Base-by-base conservation (phyloP, 768 basidiomycete genomes). In the Kwoniella sp. region DNA sequence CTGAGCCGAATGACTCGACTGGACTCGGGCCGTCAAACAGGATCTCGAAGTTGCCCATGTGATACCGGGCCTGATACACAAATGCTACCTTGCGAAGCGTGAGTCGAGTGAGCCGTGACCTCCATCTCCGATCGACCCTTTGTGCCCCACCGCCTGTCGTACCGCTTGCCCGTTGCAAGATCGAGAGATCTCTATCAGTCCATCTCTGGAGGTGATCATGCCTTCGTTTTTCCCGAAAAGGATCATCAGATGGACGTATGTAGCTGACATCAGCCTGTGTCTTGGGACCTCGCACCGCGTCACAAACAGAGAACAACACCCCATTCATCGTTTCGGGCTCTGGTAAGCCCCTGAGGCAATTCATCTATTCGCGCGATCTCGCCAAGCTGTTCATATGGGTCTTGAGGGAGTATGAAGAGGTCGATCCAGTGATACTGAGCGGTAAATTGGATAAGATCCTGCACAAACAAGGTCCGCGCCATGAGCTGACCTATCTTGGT, bases 341-440 rank as follows among this genome's bases (percentile, higher is more conserved):
- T 0, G 94, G 94, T 34, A 92, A 89, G 71, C 94, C 94, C 7
- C 85, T 96, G 37, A 87, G 94, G n/a, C 94, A 97, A 80, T 97
- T 97, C 80, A 94, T 96, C 81, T 97, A 93, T 83, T 96, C 94
- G n/a, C 84, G 87, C 55, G 93, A 98, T 82, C 88, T 97, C 55
- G 94, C 93, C 50, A 95, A 92, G 81, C 84, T 95, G 61, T 95
- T 96, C 84, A 90, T 96, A 77, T 79, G 78, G 76, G 69, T 69
- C 5, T 82, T 94, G 69, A 85, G 91, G 51, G 90, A 95, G 76
- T 96, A 98, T 79, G 86, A 93, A 58, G 89, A 91, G 72, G 89
- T 95, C 56, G 93, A 95, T 71, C 94, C 94, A 4, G 83, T 97
- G 79, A 97, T 96, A 73, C 85, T 97, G 20, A 93, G 92, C 4